Percentiles rank a stretch among this genome's conserved stretches.
Conservation (phyloP, 805 yeast genomes). For the Myxozyma lipomycoides region DNA sequence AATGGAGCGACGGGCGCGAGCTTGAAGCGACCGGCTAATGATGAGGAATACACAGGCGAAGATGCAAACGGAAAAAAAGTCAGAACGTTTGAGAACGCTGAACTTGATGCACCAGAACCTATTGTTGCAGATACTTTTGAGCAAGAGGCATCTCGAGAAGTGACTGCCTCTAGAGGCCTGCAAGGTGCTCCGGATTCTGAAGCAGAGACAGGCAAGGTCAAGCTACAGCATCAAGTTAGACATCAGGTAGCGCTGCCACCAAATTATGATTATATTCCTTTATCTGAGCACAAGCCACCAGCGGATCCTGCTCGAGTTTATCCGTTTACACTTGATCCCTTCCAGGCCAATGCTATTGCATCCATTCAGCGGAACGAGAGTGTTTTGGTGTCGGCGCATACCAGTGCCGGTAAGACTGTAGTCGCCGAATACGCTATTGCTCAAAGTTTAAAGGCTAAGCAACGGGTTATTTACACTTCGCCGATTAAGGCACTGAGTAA, state of each 20-base stretch:
- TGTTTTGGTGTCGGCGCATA: slow-evolving; percentile 94
- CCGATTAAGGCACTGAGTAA: slow-evolving; percentile 94
- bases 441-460: slow-evolving; percentile 84
- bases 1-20: not conserved
- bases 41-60: slow-evolving; percentile 1
- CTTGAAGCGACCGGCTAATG: slow-evolving; percentile 4
- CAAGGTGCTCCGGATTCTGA: slow-evolving; percentile 42
- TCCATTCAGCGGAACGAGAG: slow-evolving; percentile 94
- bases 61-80: slow-evolving; percentile 1
- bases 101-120: slow-evolving; percentile 39
- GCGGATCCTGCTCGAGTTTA: slow-evolving; percentile 78
- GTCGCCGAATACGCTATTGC: slow-evolving; percentile 98
- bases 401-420: slow-evolving; percentile 96
- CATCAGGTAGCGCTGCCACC: slow-evolving; percentile 98
- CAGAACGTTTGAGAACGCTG: not conserved
- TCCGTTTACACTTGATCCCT: slow-evolving; percentile 92
- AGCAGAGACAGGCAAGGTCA: slow-evolving; percentile 51
- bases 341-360: slow-evolving; percentile 94
- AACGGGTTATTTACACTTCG: slow-evolving; percentile 90
- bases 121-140: slow-evolving; percentile 84
- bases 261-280: slow-evolving; percentile 80
- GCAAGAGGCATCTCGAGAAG: slow-evolving; percentile 85
- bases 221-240: slow-evolving; percentile 86
- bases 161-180: slow-evolving; percentile 74
- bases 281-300: slow-evolving; percentile 75